Percentiles rank a stretch among this genome's conserved stretches.
These are phyloP conservation scores for Penicillium nucicola DNA, from an alignment of 495 filamentous ascomycete species.

Conservation along the genomic window DNA sequence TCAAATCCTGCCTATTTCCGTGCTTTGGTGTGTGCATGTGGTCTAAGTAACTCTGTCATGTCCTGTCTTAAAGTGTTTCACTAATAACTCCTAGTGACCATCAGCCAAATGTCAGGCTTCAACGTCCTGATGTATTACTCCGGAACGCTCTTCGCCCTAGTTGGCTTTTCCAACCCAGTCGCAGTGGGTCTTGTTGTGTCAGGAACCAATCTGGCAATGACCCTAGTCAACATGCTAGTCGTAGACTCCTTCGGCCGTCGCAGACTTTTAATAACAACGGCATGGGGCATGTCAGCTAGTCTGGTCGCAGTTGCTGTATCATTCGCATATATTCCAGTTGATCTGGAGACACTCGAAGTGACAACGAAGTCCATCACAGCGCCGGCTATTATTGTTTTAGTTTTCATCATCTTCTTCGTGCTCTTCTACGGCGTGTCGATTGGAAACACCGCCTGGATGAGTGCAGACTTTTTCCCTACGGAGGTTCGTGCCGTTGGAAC, in stretches of 20 bases:
- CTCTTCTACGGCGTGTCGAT: constrained; percentile 44
- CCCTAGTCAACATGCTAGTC: constrained; percentile 46
- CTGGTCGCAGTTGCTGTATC: constrained; percentile 46
- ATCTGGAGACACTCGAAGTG: constrained; percentile 28
- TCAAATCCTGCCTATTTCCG: constrained; percentile 45
- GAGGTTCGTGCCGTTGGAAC: constrained; percentile 52
- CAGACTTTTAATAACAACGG: constrained; percentile 46
- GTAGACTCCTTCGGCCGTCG: constrained; percentile 49
- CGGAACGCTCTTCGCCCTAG: constrained; percentile 48
- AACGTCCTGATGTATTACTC: constrained; percentile 53
- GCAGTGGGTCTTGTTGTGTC: constrained; percentile 51
- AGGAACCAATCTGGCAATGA: constrained; percentile 53
- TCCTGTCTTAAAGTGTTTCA: too few relatives aligned
- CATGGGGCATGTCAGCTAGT: constrained; percentile 44
- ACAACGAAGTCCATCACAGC: constrained; percentile 19
- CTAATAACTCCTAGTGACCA: constrained; percentile 24
- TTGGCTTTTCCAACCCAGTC: constrained; percentile 50
- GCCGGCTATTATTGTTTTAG: constrained; percentile 43
- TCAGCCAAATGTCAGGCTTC: constrained; percentile 47
- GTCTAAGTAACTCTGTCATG: constrained; percentile 18
- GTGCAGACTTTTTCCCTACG: constrained; percentile 50
- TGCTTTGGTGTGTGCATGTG: constrained; percentile 48
- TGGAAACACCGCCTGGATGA: constrained; percentile 50
- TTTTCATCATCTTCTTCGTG: constrained; percentile 49
- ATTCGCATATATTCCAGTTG: constrained; percentile 49